Percentiles rank a stretch among this genome's conserved stretches.
Evolutionary conservation across 768 basidiomycete genomes (phyloP).

Genomic region (Boletus bicolor): DNA sequence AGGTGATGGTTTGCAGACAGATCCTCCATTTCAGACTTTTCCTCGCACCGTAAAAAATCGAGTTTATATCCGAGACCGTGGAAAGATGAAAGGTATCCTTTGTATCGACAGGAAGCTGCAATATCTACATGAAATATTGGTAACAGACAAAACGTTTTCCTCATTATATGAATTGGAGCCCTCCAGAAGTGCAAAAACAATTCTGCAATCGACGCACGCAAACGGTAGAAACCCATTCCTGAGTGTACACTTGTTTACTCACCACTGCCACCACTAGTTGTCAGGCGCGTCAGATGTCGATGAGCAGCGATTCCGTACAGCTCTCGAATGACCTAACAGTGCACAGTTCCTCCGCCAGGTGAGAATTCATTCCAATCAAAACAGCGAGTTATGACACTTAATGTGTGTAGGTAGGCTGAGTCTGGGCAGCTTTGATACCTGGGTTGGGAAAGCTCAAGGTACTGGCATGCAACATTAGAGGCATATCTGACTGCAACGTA

Average conservation of each 20-base stretch:
- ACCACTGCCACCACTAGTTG: background rate
- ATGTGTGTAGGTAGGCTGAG: background rate
- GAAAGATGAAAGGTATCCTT: background rate
- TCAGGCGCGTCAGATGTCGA: background rate
- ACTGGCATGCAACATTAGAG: background rate
- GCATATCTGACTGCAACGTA: background rate
- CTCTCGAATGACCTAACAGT: background rate
- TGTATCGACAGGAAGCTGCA: background rate
- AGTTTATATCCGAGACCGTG: background rate
- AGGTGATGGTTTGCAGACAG: background rate
- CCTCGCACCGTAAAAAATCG: background rate
- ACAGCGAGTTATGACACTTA: background rate
- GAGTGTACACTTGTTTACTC: background rate
- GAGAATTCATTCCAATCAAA: background rate
- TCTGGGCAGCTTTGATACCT: background rate
- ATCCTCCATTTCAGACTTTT: background rate
- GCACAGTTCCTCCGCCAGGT: too few species aligned
- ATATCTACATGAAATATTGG: background rate
- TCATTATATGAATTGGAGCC: background rate
- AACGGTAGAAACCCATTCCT: background rate
- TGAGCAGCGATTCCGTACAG: background rate
- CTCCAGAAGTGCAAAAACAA: background rate
- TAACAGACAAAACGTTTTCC: too few species aligned
- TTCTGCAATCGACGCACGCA: background rate
- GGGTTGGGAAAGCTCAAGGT: background rate